Base-by-base conservation (phyloP, 2,329 filamentous ascomycete species). In the Penicillium sp. region DNA sequence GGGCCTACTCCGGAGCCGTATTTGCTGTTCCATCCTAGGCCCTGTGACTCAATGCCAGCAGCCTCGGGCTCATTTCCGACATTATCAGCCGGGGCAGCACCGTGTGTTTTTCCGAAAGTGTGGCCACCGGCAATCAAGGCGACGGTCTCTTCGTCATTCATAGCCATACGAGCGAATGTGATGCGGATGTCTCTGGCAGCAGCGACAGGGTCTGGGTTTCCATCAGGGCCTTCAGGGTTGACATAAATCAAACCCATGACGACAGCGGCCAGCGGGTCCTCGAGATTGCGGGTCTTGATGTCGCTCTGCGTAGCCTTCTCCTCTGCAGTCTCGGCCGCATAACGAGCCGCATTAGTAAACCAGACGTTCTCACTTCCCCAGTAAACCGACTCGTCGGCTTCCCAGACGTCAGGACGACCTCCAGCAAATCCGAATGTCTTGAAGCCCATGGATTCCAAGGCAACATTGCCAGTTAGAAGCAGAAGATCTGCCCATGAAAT, bases 201-300 rank as follows among this genome's bases (percentile, higher is more conserved):
- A 14, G 86, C 86, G 38, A 86, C 73, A 19, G 88, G 86, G 68
- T 91, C 88, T 3, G 88, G 86, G 53, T 82, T 82, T 57, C 84
- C 88, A 63, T 91, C 85, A 28, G 89, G 89, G 8, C 89, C 88
- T 73, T 91, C 87, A 3, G 89, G 88, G 77, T 92, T 91, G 58
- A 91, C 88, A 71, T 92, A 92, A 71, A 92, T 91, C 66, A 92
- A 76, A 68, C 88, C 88, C 85, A 89, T 88, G 75, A 88, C 84
- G 30, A 85, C 79, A 41, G 88, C 85, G 8, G 78, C 88, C 14
- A 91, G 73, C 2, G 88, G 88, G 66, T 80, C 73, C 75, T 91
- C 87, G 6, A 90, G 81, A 25, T 89, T 80, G 56, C 86, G 84
- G 22, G 77, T 78, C 74, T 87, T 81, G 59, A 82, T 76, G 62